Percentiles rank a stretch among this genome's conserved stretches.
Evolutionary conservation across 441 rosid species (phyloP).

Genomic region (Brassica hybrid): DNA sequence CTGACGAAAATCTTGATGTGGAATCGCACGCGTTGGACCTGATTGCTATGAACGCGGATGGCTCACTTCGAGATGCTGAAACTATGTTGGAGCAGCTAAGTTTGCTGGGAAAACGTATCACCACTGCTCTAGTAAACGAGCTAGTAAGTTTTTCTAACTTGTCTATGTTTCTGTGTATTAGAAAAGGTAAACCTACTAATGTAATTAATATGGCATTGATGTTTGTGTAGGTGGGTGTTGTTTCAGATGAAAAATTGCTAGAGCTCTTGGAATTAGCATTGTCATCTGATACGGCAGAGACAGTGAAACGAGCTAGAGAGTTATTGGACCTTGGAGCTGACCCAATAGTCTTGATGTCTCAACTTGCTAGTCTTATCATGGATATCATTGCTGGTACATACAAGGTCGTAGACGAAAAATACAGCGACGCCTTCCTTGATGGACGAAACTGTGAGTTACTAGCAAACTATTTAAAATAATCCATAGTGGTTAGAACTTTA

Average conservation of each 20-base stretch:
- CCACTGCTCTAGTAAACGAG: slow-evolving; percentile 88
- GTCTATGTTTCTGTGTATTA: slow-evolving; percentile 12
- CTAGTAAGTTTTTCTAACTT: slow-evolving; percentile 64
- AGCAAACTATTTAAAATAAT: slow-evolving; percentile 9
- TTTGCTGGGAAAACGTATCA: slow-evolving; percentile 87
- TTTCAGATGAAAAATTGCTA: slow-evolving; percentile 88
- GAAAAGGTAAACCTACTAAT: neutral
- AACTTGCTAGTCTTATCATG: slow-evolving; percentile 94
- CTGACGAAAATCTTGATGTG: slow-evolving; percentile 84
- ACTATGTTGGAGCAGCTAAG: slow-evolving; percentile 97
- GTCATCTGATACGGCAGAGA: slow-evolving; percentile 94
- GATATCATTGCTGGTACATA: slow-evolving; percentile 94
- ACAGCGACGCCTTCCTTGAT: slow-evolving; percentile 55
- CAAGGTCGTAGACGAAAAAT: slow-evolving; percentile 52
- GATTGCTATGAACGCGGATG: slow-evolving; percentile 90
- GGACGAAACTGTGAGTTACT: slow-evolving; percentile 75
- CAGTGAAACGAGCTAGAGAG: slow-evolving; percentile 92
- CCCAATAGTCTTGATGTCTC: slow-evolving; percentile 95
- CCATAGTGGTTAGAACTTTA: neutral
- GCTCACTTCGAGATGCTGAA: slow-evolving; percentile 98
- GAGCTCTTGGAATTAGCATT: slow-evolving; percentile 94
- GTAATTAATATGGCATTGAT: slow-evolving; percentile 8
- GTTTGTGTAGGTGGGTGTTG: slow-evolving; percentile 79
- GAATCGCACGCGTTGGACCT: slow-evolving; percentile 86
- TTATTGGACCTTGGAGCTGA: slow-evolving; percentile 95